Base-by-base conservation (phyloP, 1,284 basidiomycete species). In the Ustilago trichophora region DNA sequence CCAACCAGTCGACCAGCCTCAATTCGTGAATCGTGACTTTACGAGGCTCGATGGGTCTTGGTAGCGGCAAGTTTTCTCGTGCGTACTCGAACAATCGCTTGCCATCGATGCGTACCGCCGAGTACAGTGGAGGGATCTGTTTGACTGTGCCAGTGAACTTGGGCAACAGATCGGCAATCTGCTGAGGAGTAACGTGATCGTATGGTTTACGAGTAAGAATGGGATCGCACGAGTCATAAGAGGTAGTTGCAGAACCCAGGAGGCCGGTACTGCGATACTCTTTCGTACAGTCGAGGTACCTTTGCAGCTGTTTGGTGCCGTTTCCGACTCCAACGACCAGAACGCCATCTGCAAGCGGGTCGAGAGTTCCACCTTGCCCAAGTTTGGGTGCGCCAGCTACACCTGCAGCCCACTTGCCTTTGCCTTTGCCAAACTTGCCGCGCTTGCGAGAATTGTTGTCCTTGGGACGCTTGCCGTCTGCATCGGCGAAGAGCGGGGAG, bases 71-170 rank as follows among this genome's bases (percentile, higher is more conserved):
- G 10, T 90, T 90, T 77, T 90, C 87, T 4, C 96, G 88, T 12
- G 96, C 96, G 80, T 98, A 99, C 77, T 98, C 95, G 82, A 98
- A 94, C 25, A 98, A 82, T 2, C 92, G 91, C 82, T 88, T 93
- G 2, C 96, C 96, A 74, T 98, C 93, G 92, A 98, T 98, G 82
- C 97, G 95, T 35, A 98, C 85, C 0, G 96, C 96, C 11, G 95
- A 98, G 83, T 95, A 99, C 80, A 81, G 64, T 25, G 77, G 80
- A 2, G 77, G 77, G 6, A 73, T 87, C 83, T 99, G 96, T 69
- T 87, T 85, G 67, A 98, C 94, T 59, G 91, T 87, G 22, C 96
- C 96, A 72, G 88, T 85, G 80, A 98, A 98, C 58, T 85, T 83
- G n/a, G 86, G 85, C 32, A 98, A 85, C 48, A 87, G 83, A 60